Evolutionary conservation across 2,329 filamentous ascomycete species (phyloP).

Genomic region (Fusarium sp.): DNA sequence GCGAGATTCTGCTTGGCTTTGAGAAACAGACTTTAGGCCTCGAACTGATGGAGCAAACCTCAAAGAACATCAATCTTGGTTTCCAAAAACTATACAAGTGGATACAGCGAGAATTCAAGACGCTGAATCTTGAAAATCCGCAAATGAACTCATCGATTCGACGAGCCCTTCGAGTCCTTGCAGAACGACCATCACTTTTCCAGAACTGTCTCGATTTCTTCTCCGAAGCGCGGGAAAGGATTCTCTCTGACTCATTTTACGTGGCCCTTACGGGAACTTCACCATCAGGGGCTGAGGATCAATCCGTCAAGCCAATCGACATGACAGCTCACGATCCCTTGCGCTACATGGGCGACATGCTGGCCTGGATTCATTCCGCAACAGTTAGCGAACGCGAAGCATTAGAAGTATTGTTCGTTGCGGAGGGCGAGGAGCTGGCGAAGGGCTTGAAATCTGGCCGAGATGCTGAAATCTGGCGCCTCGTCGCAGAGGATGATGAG

Average conservation of each 20-base stretch:
- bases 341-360: slow-evolving; percentile 95
- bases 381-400: slow-evolving; percentile 95
- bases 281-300: slow-evolving; percentile 71
- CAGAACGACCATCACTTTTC: slow-evolving; percentile 91
- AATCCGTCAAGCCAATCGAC: slow-evolving; percentile 89
- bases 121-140: slow-evolving; percentile 92
- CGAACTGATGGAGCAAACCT: slow-evolving; percentile 92
- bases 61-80: slow-evolving; percentile 87
- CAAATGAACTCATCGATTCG: slow-evolving; percentile 91
- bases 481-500: slow-evolving; percentile 71
- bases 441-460: slow-evolving; percentile 85
- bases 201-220: slow-evolving; percentile 95
- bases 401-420: slow-evolving; percentile 90
- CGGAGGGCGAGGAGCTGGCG: slow-evolving; percentile 90
- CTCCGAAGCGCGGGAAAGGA: slow-evolving; percentile 88
- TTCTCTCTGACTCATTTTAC: slow-evolving; percentile 91
- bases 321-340: slow-evolving; percentile 92
- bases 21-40: slow-evolving; percentile 91
- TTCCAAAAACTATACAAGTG: slow-evolving; percentile 98
- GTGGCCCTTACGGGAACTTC: slow-evolving; percentile 84
- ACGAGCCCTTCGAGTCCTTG: slow-evolving; percentile 86
- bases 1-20: slow-evolving; percentile 88
- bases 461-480: slow-evolving; percentile 87
- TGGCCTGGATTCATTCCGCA: slow-evolving; percentile 96
- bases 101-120: slow-evolving; percentile 95